A percentile compares a stretch with the other conserved stretches of the same genome.
Conservation (phyloP, 208 protist species). For the Angomonas ambiguus region DNA sequence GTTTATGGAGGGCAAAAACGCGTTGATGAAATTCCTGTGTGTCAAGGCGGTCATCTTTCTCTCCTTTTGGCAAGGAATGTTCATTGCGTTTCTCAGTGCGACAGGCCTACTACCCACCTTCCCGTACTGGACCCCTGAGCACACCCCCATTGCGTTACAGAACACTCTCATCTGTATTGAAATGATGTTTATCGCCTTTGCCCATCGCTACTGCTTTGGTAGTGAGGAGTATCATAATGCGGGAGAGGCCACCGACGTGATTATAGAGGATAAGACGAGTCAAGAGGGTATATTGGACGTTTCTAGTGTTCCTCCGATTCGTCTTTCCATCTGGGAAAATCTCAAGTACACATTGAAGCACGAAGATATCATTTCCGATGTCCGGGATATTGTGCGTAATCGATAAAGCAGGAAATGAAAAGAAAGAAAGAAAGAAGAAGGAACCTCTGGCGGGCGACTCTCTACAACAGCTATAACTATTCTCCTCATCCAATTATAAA, state of each 20-base stretch:
- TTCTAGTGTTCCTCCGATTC: slow-evolving; percentile 58
- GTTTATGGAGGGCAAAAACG: slow-evolving; percentile 86
- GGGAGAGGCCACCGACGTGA: slow-evolving; percentile 13
- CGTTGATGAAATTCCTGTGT: slow-evolving; percentile 90
- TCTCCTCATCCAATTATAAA: too few species aligned
- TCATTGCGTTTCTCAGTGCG: slow-evolving; percentile 78
- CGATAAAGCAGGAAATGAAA: slow-evolving; percentile 21
- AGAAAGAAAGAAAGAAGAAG: not conserved
- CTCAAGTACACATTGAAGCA: slow-evolving; percentile 82
- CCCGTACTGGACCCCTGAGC: slow-evolving; percentile 70
- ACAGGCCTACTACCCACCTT: slow-evolving; percentile 61
- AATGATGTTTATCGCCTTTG: slow-evolving; percentile 90
- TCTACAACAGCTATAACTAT: not conserved
- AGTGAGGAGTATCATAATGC: slow-evolving; percentile 68
- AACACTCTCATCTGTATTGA: slow-evolving; percentile 88
- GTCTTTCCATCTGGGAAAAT: slow-evolving; percentile 70
- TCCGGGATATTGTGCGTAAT: slow-evolving; percentile 74
- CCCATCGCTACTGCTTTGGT: slow-evolving; percentile 88
- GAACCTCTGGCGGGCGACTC: not conserved
- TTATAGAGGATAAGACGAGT: slow-evolving; percentile 9
- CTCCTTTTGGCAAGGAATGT: slow-evolving; percentile 90
- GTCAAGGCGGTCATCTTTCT: slow-evolving; percentile 91
- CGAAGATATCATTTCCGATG: slow-evolving; percentile 74
- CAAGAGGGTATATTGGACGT: slow-evolving; percentile 22
- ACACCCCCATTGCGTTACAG: slow-evolving; percentile 68